Evolutionary conservation across 2,329 filamentous ascomycete genomes (phyloP).

Genomic region (Ophiostoma piceae): DNA sequence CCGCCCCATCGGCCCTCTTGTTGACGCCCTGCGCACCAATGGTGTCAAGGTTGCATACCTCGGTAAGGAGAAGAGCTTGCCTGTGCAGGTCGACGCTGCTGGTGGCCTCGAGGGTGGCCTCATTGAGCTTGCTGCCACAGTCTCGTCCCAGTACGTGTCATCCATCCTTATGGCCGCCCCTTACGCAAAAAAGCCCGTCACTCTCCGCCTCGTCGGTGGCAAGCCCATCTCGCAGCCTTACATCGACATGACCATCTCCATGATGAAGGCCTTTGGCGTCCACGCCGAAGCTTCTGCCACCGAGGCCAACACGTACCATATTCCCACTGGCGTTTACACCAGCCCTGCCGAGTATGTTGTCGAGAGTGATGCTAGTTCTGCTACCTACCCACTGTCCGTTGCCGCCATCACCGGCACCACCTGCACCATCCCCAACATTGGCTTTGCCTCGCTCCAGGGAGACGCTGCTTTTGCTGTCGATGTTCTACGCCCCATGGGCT

Average conservation of each 20-base stretch:
- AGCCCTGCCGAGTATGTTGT: constrained; percentile 84
- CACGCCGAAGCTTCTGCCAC: constrained; percentile 68
- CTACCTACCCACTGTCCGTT: constrained; percentile 89
- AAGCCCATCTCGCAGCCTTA: constrained; percentile 96
- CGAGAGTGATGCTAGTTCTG: constrained; percentile 96
- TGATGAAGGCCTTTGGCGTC: constrained; percentile 93
- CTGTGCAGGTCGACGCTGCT: constrained; percentile 74
- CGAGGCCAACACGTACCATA: constrained; percentile 88
- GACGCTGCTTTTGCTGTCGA: constrained; percentile 92
- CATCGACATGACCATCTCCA: constrained; percentile 97
- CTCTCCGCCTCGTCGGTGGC: constrained; percentile 82
- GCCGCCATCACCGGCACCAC: constrained; percentile 94
- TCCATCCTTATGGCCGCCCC: constrained; percentile 95
- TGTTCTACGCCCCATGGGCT: constrained; percentile 89
- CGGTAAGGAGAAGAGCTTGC: constrained; percentile 76
- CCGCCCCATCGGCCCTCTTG: constrained; percentile 84
- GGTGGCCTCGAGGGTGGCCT: constrained; percentile 78
- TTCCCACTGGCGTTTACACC: constrained; percentile 75
- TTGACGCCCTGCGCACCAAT: constrained; percentile 82
- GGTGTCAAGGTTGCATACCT: constrained; percentile 84
- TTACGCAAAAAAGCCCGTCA: constrained; percentile 91
- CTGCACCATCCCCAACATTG: constrained; percentile 95
- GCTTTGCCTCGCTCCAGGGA: constrained; percentile 83
- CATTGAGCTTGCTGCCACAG: constrained; percentile 88
- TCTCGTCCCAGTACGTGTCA: constrained; percentile 98